Base-by-base conservation (phyloP, 176 grass and related monocot species). In the Ensete glaucum region DNA sequence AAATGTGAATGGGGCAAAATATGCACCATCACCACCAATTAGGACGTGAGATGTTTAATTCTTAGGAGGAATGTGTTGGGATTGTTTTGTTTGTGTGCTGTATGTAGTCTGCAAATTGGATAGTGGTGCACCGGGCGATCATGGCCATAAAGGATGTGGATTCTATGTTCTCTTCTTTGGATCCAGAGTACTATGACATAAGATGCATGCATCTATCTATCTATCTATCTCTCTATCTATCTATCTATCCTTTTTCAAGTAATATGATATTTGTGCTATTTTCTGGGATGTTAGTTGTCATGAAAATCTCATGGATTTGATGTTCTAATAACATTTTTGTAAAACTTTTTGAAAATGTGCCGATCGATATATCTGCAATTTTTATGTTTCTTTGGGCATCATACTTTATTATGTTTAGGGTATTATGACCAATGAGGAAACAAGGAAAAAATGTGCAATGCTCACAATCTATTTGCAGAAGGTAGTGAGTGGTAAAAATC, bases 81-180 rank as follows among this genome's bases (percentile, higher is more conserved):
- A n/a, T n/a, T n/a, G n/a, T n/a, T n/a, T n/a, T n/a, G n/a, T n/a
- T n/a, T n/a, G n/a, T n/a, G n/a, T n/a, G n/a, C n/a, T n/a, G n/a
- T n/a, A n/a, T n/a, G n/a, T n/a, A n/a, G n/a, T n/a, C n/a, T n/a
- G n/a, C n/a, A n/a, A n/a, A n/a, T n/a, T n/a, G n/a, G n/a, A n/a
- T 99, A 63, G 88, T 94, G 82, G 95, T 99, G 75, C 90, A 99
- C 84, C 90, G 95, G 34, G 88, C 95, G 67, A 76, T 99, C 80
- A 99, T 99, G 95, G 91, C 95, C 7, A 94, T 99, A 56, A 99
- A 89, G 90, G 95, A 99, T 68, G 86, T 99, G 27, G 90, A 94
- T 20, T 84, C 80, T 26, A 99, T 91, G 90, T 80, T 99, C 84
- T 89, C 82, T 84, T 94, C 88, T 11, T 85, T 99, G 75, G 90